Evolutionary conservation across 495 filamentous ascomycete species (phyloP).

Genomic region (Aspergillus avenaceus): DNA sequence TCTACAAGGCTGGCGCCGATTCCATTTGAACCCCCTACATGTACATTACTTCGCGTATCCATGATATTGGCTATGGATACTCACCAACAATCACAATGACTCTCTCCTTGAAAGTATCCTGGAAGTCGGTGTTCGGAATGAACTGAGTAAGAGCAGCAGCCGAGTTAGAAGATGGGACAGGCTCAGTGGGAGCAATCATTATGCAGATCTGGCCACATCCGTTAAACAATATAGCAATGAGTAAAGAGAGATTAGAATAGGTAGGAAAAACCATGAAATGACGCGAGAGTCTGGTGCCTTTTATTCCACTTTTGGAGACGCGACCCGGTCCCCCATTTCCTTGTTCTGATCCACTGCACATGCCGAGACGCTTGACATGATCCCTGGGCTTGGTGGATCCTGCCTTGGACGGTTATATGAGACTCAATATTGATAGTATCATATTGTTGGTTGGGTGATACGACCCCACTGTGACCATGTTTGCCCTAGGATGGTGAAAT

Average conservation of each 20-base stretch:
- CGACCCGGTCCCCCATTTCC: no score
- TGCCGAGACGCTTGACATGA: neutral
- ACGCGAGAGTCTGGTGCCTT: neutral
- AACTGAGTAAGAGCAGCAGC: conserved; percentile 10
- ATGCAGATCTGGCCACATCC: neutral
- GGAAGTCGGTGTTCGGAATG: neutral
- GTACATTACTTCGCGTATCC: neutral
- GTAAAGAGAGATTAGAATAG: neutral
- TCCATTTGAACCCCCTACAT: conserved; percentile 48
- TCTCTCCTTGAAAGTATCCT: conserved; percentile 15
- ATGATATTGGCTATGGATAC: neutral
- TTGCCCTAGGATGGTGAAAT: no score
- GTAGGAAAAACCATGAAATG: neutral
- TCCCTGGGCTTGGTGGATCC: conserved; percentile 5
- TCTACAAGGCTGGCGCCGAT: conserved; percentile 51
- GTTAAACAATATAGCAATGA: neutral
- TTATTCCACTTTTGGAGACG: no score
- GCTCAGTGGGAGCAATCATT: conserved; percentile 18
- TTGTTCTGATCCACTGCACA: neutral
- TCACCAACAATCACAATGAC: conserved; percentile 18
- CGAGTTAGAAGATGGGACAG: conserved; percentile 7
- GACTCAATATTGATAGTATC: neutral
- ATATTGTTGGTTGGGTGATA: conserved; percentile 10
- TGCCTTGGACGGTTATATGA: neutral
- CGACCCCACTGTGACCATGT: conserved; percentile 5